Evolutionary conservation across 1,284 basidiomycete genomes (phyloP).

Genomic region (Malassezia nana): DNA sequence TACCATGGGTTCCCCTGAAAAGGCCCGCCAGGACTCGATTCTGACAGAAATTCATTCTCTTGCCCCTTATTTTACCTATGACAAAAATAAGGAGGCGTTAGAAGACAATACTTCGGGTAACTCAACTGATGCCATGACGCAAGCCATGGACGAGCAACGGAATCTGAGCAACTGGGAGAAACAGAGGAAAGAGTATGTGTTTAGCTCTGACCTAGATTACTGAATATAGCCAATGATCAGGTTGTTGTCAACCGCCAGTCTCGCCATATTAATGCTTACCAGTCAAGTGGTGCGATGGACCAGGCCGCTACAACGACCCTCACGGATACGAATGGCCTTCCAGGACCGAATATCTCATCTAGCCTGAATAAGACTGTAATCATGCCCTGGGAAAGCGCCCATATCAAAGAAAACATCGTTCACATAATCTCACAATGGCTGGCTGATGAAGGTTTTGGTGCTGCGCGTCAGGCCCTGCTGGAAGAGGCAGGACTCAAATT

Average conservation of each 20-base stretch:
- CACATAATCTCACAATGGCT: conserved; percentile 51
- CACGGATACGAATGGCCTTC: conserved; percentile 6
- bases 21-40: conserved; percentile 6
- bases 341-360: neutral
- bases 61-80: conserved; percentile 16
- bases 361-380: conserved; percentile 24
- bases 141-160: neutral
- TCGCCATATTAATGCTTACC: conserved; percentile 19
- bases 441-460: conserved; percentile 47
- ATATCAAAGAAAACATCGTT: conserved; percentile 37
- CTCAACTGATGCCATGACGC: neutral
- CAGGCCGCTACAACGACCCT: conserved; percentile 4
- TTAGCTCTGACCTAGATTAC: neutral
- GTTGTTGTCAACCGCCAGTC: conserved; percentile 34
- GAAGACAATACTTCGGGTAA: neutral
- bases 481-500: conserved; percentile 48
- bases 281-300: conserved; percentile 19
- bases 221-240: conserved; percentile 25
- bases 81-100: neutral
- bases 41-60: conserved; percentile 15
- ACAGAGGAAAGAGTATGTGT: conserved; percentile 11
- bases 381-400: conserved; percentile 31
- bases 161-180: neutral
- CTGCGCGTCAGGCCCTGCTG: conserved; percentile 48
- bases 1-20: neutral